These are phyloP conservation scores for Sorghum bicolor DNA, from an alignment of 176 grass and related monocot species.

Conservation along the genomic window Sorghum_bicolor_NCBIv3 NC_012871.2:72332001-72332500, in stretches of 20 bases:
- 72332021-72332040: neutral
- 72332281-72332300: neutral
- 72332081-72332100: neutral
- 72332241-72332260: neutral
- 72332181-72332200: neutral
- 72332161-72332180: neutral
- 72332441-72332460: neutral
- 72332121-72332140: neutral
- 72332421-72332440: neutral
- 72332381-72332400: neutral
- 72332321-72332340: conserved; percentile 10
- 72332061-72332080: neutral
- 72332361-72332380: neutral
- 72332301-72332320: neutral
- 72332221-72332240: conserved; percentile 4
- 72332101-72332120: neutral
- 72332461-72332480: neutral
- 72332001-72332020: neutral
- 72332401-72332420: neutral
- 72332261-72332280: neutral
- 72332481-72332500: neutral
- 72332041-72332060: neutral
- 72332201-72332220: neutral
- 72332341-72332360: neutral
- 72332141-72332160: neutral